Conservation (phyloP, 2,329 filamentous ascomycete species). For the Neofusicoccum laricinum region DNA sequence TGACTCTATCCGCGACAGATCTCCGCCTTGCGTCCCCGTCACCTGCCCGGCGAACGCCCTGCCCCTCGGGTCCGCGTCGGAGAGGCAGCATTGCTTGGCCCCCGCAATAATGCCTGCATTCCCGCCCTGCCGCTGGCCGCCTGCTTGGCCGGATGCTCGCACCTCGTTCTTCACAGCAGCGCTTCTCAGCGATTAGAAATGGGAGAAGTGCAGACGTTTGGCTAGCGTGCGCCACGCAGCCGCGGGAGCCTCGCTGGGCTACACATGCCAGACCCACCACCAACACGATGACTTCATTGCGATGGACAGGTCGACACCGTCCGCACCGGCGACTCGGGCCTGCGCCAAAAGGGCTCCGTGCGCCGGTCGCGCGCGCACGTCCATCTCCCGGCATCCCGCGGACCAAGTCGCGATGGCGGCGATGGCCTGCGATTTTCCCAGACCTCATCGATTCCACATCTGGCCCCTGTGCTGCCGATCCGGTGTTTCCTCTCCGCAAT, state of each 20-base stretch:
- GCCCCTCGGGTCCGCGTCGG: slow-evolving; percentile 9
- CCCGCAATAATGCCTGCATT: slow-evolving; percentile 9
- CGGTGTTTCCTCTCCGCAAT: not conserved
- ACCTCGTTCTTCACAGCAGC: not conserved
- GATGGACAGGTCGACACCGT: not conserved
- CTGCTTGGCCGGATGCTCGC: not conserved
- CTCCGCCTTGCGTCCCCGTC: slow-evolving; percentile 7
- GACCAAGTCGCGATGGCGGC: not conserved
- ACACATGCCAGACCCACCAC: not conserved
- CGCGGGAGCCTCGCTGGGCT: not conserved
- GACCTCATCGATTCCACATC: not conserved
- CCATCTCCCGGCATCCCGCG: not conserved
- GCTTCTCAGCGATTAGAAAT: not conserved
- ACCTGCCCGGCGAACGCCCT: not conserved
- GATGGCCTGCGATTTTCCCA: not conserved
- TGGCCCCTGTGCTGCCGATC: not conserved
- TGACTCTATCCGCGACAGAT: slow-evolving; percentile 12
- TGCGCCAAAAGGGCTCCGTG: slow-evolving; percentile 1
- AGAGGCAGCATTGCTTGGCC: not conserved
- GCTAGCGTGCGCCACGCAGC: not conserved
- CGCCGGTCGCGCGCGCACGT: slow-evolving; percentile 3
- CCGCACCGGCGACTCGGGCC: not conserved
- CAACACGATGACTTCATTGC: slow-evolving; percentile 7
- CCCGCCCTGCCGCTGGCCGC: not conserved
- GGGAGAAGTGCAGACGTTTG: not conserved